Evolutionary conservation across 805 yeast genomes (phyloP), one percentile per base, ranked within the genome.

Genomic region (Kregervanrija pseudodelftensis): DNA sequence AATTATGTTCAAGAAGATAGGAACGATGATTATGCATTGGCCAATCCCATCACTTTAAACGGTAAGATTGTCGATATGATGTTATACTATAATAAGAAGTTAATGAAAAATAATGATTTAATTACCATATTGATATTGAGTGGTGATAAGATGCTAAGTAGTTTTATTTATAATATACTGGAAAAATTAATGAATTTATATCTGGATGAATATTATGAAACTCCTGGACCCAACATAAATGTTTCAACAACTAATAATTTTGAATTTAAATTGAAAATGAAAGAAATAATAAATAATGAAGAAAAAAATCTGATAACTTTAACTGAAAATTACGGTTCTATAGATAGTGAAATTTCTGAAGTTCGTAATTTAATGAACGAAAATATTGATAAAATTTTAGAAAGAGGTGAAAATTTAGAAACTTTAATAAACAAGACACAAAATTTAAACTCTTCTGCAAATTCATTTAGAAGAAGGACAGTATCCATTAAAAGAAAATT

Each of bases 391-490:
- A 72, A 78, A 57, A 73, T 88, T 22, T 66, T 87, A 53, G 79
- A 78, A 52, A 74, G 96, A 42, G 95, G 95, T 15, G 95, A 87
- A 55, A 74, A 85, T 42, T 77, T 87, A 47, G 76, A 78, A 51
- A 63, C 75, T 35, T 69, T 87, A 50, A 91, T 87, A 30, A 85
- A 82, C 60, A 87, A 87, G 60, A 88, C 96, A 1, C 82, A 84
- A 49, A 71, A 79, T 43, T 72, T 87, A 61, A 85, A 80, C 51
- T 72, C 76, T 35, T 76, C 78, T 33, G 77, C 93, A 8, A 74
- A 70, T 64, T 73, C 82, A 28, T 87, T 87, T 60, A 79, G 86
- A 52, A 77, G 82, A 50, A 73, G 79, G 47, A 82, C 95, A 1
- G 76, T 73, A 17, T 69, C 73, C 42, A 73, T 85, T 33, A 78